These are phyloP conservation scores for Psilocybe sp. DNA, from an alignment of 768 basidiomycete genomes.

Conservation along the genomic window DNA sequence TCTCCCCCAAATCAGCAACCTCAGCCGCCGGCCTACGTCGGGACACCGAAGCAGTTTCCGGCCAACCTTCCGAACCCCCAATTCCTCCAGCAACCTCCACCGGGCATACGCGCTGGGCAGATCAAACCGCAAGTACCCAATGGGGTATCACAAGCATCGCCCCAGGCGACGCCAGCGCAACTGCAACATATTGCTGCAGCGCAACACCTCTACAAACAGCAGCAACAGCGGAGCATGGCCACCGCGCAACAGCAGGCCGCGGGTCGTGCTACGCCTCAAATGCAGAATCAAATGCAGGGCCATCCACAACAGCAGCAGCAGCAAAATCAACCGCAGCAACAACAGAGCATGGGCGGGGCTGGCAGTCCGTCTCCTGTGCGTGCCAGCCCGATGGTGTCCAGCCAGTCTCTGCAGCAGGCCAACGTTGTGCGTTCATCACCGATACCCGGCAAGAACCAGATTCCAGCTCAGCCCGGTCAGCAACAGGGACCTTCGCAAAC, in stretches of 20 bases:
- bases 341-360: background rate
- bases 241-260: background rate
- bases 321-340: constrained; percentile 8
- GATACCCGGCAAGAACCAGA: no score
- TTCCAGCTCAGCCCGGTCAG: no score
- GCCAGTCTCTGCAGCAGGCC: no score
- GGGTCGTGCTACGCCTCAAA: no score
- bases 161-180: no score
- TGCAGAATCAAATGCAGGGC: background rate
- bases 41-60: constrained; percentile 8
- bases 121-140: constrained; percentile 4
- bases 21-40: background rate
- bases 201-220: no score
- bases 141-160: background rate
- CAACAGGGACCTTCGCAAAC: no score
- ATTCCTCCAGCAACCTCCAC: constrained; percentile 13
- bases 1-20: constrained; percentile 13
- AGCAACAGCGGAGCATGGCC: no score
- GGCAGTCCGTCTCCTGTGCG: no score
- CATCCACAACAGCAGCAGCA: constrained; percentile 18
- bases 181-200: no score
- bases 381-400: no score
- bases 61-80: constrained; percentile 8
- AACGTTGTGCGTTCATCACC: no score
- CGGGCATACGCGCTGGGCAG: constrained; percentile 1